Conservation (phyloP, 2,329 filamentous ascomycete genomes). For the Alternaria incomplexa region DNA sequence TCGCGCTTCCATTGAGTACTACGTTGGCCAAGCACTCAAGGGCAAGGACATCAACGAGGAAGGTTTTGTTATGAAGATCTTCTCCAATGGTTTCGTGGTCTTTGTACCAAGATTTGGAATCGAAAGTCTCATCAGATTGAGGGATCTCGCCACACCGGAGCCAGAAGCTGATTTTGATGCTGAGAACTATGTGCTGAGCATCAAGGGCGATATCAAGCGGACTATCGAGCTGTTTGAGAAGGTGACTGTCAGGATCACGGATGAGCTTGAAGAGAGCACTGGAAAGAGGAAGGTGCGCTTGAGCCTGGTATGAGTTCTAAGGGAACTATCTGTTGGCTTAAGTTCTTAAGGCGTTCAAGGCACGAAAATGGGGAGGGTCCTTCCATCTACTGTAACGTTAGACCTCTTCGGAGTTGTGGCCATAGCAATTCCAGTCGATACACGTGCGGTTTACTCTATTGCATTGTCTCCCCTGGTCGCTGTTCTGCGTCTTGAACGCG, state of each 20-base stretch:
- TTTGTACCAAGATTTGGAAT: conserved; percentile 96
- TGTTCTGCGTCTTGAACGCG: neutral
- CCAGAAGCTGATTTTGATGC: conserved; percentile 84
- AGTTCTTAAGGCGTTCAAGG: neutral
- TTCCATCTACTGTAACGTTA: neutral
- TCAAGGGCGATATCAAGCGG: conserved; percentile 62
- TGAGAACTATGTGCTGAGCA: conserved; percentile 78
- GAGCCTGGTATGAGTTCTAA: conserved; percentile 53
- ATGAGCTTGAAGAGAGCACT: conserved; percentile 93
- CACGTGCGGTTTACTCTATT: neutral
- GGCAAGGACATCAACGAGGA: conserved; percentile 78
- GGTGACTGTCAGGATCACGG: conserved; percentile 85
- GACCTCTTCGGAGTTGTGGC: neutral
- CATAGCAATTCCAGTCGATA: neutral
- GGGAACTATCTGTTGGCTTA: neutral
- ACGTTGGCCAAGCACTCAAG: conserved; percentile 94
- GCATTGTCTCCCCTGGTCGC: neutral
- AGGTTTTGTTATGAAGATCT: conserved; percentile 95
- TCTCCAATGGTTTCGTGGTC: conserved; percentile 96
- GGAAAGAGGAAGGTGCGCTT: conserved; percentile 91
- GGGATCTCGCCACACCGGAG: conserved; percentile 77
- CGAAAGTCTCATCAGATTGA: conserved; percentile 84
- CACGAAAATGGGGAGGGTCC: neutral
- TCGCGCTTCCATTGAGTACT: conserved; percentile 93
- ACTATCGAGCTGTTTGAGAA: conserved; percentile 88